Evolutionary conservation across 2,329 filamentous ascomycete genomes (phyloP), one percentile per base, ranked within the genome.

Genomic region (Truncatella angustata): DNA sequence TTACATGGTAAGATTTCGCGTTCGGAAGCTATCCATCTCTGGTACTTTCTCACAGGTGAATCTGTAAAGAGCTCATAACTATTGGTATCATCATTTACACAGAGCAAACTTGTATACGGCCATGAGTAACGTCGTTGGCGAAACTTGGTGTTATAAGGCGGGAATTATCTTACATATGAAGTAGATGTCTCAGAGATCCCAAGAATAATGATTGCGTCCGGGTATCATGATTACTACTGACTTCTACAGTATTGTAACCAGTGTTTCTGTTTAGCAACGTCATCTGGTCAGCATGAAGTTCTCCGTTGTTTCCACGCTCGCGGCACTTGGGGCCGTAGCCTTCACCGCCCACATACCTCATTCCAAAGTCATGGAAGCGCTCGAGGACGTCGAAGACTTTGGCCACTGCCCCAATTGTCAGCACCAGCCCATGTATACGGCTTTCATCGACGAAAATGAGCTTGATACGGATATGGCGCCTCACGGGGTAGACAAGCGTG

Each of bases 401-500:
- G 43, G 11, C 12, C 12, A 20, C 6, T 7, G 28, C 5, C 6
- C 23, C 12, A n/a, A 23, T 10, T n/a, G 4, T 4, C n/a, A 21
- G 4, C 11, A 26, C 14, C 46, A 37, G 21, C 32, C 46, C 30
- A 18, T 23, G 18, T 49, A 37, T 20, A 36, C 32, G 23, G 18
- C 23, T 11, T 49, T 37, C 20, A 30, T 49, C 10, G 46, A 49
- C 34, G 46, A 49, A 24, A 23, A 49, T 6, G 44, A 20, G 18
- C 18, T 36, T n/a, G 18, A 14, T 4, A 9, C 14, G 10, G 34
- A 20, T 2, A 18, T 37, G 35, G 20, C 7, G 23, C 26, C 18
- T 23, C 30, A 40, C 12, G 48, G 26, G 3, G 14, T 54, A 7
- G 23, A 39, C 23, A 52, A 54, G 24, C 26, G 44, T 32, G 49